Percentiles rank a stretch among this genome's conserved stretches.
phyloP scores from a whole-genome alignment of 208 protist species.

The Naegleria lovaniensis region DNA sequence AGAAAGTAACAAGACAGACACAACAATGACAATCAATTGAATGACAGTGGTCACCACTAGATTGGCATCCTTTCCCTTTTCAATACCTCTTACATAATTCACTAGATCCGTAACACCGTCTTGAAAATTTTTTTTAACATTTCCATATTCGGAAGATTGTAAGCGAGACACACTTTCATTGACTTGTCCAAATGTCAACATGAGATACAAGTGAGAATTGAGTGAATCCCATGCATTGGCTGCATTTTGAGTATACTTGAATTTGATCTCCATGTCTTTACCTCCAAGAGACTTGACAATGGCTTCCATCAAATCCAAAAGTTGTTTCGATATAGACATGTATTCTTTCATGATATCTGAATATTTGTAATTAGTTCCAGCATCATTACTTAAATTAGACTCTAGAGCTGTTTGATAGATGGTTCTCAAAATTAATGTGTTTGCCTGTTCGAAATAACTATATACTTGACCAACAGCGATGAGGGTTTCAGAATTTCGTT shows the following conservation, averaged over 20 bases:
- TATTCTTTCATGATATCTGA: neutral
- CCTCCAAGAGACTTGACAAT: neutral
- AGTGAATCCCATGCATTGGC: neutral
- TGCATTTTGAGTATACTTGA: neutral
- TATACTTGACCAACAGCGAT: neutral
- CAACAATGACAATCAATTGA: neutral
- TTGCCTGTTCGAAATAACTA: neutral
- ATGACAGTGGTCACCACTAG: neutral
- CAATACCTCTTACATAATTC: neutral
- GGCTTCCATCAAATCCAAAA: neutral
- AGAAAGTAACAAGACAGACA: neutral
- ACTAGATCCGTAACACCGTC: neutral
- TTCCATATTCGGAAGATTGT: neutral
- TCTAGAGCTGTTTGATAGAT: neutral
- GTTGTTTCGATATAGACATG: neutral
- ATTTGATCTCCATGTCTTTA: neutral
- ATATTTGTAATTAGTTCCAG: neutral
- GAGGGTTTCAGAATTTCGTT: neutral
- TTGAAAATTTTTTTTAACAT: neutral
- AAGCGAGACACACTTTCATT: neutral
- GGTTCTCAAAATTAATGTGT: neutral
- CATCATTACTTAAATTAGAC: neutral
- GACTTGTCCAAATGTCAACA: neutral
- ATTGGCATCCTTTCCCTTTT: neutral
- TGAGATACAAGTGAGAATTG: neutral